phyloP scores from a whole-genome alignment of 371 early-diverging fungal genomes.

The Blakeslea trispora region DNA sequence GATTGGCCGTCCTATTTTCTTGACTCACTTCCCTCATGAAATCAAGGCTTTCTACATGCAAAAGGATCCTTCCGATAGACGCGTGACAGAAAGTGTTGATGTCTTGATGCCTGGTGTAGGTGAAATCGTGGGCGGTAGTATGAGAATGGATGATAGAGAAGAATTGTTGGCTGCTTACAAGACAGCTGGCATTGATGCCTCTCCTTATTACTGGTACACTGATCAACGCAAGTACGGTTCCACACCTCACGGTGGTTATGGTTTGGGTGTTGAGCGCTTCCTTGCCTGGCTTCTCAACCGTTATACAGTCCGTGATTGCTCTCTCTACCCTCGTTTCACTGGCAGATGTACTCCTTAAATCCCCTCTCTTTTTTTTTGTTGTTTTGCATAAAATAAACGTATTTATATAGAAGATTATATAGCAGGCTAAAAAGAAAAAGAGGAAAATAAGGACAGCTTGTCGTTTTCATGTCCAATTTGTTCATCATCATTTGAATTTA shows the following conservation, averaged over 20 bases:
- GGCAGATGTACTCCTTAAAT: constrained; percentile 88
- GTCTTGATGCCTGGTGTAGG: constrained; percentile 99
- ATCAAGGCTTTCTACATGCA: constrained; percentile 99
- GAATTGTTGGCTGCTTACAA: constrained; percentile 95
- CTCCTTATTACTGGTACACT: constrained; percentile 99
- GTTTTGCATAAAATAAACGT: not conserved
- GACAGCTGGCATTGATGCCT: constrained; percentile 95
- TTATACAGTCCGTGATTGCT: constrained; percentile 91
- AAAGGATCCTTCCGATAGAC: constrained; percentile 76
- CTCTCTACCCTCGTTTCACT: constrained; percentile 96
- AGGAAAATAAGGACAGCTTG: too few species aligned
- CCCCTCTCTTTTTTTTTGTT: too few species aligned
- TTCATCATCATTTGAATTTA: too few species aligned
- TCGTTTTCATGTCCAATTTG: too few species aligned
- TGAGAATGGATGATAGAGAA: constrained; percentile 94
- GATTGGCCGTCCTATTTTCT: constrained; percentile 95
- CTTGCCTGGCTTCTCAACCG: constrained; percentile 97
- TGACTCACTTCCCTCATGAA: constrained; percentile 97
- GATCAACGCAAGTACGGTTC: constrained; percentile 99
- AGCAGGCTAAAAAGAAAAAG: too few species aligned
- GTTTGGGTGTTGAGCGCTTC: constrained; percentile 99
- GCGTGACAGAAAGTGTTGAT: constrained; percentile 97
- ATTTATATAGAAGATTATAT: too few species aligned
- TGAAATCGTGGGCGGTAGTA: constrained; percentile 99
- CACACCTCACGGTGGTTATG: constrained; percentile 99